Evolutionary conservation across 2,329 filamentous ascomycete species (phyloP).

Genomic region (Colletotrichum lupini): DNA sequence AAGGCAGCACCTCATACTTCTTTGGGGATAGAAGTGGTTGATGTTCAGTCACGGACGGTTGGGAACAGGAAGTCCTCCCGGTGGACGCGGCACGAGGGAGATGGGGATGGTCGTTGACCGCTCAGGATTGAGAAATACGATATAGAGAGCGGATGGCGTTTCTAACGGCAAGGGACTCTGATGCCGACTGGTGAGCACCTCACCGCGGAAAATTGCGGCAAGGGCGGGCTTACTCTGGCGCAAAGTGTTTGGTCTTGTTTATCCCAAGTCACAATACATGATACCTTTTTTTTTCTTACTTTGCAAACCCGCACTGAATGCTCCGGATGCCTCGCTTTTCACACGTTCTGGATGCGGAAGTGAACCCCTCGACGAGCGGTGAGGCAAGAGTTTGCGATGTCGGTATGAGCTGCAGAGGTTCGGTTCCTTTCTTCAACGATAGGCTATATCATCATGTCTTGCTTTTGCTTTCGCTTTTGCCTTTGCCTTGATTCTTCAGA

Average conservation of each 20-base stretch:
- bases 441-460: background rate
- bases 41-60: background rate
- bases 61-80: no score
- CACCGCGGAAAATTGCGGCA: background rate
- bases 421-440: background rate
- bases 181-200: background rate
- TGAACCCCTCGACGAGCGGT: background rate
- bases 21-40: no score
- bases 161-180: background rate
- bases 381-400: background rate
- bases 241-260: background rate
- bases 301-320: background rate
- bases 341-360: no score
- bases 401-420: background rate
- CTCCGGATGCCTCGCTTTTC: no score
- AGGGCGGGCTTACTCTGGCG: slow-evolving; percentile 3
- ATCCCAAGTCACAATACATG: background rate
- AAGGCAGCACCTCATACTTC: background rate
- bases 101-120: background rate
- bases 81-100: background rate
- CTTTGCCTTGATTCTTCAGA: no score
- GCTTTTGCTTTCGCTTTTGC: no score
- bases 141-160: slow-evolving; percentile 16
- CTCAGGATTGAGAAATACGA: slow-evolving; percentile 3
- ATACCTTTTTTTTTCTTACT: background rate